Base-by-base conservation (phyloP, 2,329 filamentous ascomycete species). In the Zasmidium angulare region DNA sequence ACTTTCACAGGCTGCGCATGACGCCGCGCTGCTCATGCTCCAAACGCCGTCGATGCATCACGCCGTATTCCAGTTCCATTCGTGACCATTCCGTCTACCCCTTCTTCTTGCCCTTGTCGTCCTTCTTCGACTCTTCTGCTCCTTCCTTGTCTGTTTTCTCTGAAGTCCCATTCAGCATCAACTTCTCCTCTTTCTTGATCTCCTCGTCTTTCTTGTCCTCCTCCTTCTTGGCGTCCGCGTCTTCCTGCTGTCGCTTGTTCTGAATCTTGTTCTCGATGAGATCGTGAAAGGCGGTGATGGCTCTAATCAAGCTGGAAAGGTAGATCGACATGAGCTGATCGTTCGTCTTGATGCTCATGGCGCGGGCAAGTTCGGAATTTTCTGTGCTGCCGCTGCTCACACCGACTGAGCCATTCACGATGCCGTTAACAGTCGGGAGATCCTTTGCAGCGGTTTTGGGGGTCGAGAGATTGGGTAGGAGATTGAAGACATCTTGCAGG, bases 201-300 rank as follows among this genome's bases (percentile, higher is more conserved):
- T 70, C 69, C 58, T 78, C 77, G 64, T 82, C 82, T 36, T 83
- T 81, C 66, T 82, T 82, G 64, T 76, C 78, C 58, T 82, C 86
- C 60, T 87, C 91, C 79, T 91, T 91, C 71, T 89, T 86, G 49
- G 82, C 84, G 69, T 98, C 93, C 79, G 93, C 93, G 72, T 99
- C 95, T 73, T 98, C 95, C 72, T 96, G 90, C 76, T 96, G 91
- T 78, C 98, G 93, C 75, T 93, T 86, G 79, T 99, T 99, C 81
- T 98, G 93, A 68, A 98, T 97, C 85, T 99, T 99, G 82, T 99
- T 99, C 82, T 99, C 95, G 67, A 99, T 99, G 68, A 99, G 80
- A 75, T 99, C 95, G 76, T 99, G 95, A 88, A 98, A 99, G 7
- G 95, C 95, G 12, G 95, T 98, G 73, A 99, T 99, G 58, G 95